Percentiles rank a stretch among this genome's conserved stretches.
These are phyloP conservation scores for Blastocystis sp. DNA, from an alignment of 352 stramenopile species.

Conservation along the genomic window DNA sequence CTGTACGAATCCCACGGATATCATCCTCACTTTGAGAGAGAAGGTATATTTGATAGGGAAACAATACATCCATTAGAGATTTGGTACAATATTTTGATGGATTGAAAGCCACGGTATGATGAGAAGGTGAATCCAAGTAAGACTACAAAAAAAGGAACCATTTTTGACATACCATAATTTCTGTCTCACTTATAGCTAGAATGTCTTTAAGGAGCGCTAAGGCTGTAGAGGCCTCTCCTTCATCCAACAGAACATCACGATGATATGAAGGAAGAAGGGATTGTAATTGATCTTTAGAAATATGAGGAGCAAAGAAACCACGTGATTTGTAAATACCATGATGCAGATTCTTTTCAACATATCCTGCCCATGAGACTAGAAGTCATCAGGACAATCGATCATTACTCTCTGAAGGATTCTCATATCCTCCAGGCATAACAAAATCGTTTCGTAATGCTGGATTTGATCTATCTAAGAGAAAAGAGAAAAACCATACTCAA, in stretches of 20 bases:
- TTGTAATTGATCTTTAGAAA: neutral
- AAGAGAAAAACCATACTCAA: neutral
- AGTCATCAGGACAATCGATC: neutral
- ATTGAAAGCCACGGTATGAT: neutral
- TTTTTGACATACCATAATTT: neutral
- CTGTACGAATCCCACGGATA: neutral
- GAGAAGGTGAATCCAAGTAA: neutral
- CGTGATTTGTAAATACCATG: constrained; percentile 30
- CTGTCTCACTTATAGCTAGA: neutral
- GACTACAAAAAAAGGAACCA: neutral
- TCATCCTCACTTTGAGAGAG: constrained; percentile 30
- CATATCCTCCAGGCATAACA: neutral
- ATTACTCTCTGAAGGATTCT: neutral
- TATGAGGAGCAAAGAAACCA: constrained; percentile 36
- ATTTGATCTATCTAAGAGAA: constrained; percentile 6
- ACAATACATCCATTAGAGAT: neutral
- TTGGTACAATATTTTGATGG: neutral
- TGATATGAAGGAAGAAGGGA: constrained; percentile 9
- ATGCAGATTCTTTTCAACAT: constrained; percentile 4
- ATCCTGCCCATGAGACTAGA: constrained; percentile 24
- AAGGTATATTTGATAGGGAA: constrained; percentile 41
- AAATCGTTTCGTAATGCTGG: neutral
- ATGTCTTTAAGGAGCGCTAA: constrained; percentile 3
- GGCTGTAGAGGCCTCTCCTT: neutral
- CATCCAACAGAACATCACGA: neutral